These are phyloP conservation scores for Tuber umbilicatum DNA, from an alignment of 495 filamentous ascomycete genomes.

Conservation along the genomic window DNA sequence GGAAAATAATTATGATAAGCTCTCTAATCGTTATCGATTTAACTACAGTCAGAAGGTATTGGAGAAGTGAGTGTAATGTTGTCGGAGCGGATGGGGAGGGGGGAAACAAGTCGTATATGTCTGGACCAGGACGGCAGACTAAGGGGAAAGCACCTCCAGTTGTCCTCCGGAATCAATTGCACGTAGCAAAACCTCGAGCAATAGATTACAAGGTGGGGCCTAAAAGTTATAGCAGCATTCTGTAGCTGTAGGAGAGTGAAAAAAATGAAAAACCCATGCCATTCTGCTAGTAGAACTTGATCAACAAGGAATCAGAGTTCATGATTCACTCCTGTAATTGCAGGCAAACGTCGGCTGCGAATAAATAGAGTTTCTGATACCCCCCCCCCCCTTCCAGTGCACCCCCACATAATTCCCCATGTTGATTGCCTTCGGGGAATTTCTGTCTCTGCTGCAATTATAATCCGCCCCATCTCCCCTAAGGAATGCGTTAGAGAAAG, in stretches of 20 bases:
- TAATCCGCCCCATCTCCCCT: neutral
- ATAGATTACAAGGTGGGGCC: neutral
- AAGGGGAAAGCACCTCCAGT: neutral
- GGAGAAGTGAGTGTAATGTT: neutral
- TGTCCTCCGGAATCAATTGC: neutral
- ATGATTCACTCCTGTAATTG: neutral
- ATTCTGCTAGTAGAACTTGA: neutral
- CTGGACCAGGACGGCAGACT: neutral
- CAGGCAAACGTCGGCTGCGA: slow-evolving; percentile 12
- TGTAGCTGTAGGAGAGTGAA: neutral
- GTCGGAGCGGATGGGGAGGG: neutral
- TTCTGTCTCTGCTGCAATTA: neutral
- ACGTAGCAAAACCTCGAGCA: neutral
- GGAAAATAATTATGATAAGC: neutral
- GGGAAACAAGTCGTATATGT: neutral
- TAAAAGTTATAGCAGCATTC: neutral
- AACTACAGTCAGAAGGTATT: neutral
- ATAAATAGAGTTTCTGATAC: slow-evolving; percentile 18
- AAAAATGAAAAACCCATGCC: neutral
- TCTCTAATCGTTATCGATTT: neutral
- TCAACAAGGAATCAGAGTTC: neutral
- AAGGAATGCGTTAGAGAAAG: neutral
- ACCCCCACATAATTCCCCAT: slow-evolving; percentile 16
- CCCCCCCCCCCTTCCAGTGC: neutral
- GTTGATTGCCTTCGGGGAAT: slow-evolving; percentile 12